Evolutionary conservation across 441 rosid species (phyloP), one percentile per base, ranked within the genome.

Genomic region (Flueggea neowawraea): DNA sequence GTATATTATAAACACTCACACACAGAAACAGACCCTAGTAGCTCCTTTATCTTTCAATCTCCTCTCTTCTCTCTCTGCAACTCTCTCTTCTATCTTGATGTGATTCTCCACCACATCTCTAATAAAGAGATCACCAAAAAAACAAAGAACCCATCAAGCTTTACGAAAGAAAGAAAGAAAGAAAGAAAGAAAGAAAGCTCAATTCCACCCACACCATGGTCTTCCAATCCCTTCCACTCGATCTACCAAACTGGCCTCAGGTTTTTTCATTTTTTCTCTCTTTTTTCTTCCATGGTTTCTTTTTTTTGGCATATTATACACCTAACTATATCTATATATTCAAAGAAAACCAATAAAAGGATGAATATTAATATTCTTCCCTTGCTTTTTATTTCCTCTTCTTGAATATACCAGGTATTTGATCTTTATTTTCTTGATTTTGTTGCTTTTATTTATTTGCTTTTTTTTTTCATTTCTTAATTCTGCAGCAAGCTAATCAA

Each of bases 211-310:
- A 67, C 52, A 67, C 80, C 79, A 89, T 92, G 98, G 93, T 80
- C 80, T 92, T 86, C 78, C 71, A 94, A 52, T 89, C 98, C 70
- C 73, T 88, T 73, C 95, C 93, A 69, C 75, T 84, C 82, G 98
- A 87, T 85, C 89, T 95, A 61, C 66, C 89, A 78, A 88, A 88
- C 87, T 89, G 98, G 98, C 96, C 83, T 52, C 95, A 88, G 77
- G 90, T 81, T 72, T 65, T 65, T 54, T 55, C 43, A 55, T 22
- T 65, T 69, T 63, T 59, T 56, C 16, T 39, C 61, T 5, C 43
- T 48, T 59, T 58, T 55, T 65, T 50, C 54, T 65, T 61, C 50
- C 22, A 53, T 10, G 64, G 36, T 71, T 72, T 60, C 62, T 56
- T 55, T 10, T 10, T 47, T 10, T 43, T 11, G 12, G 14, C 50